A percentile compares a stretch with the other conserved stretches of the same genome.
These are phyloP conservation scores for Phylloboletellus chloephorus DNA, from an alignment of 1,284 basidiomycete species.

Conservation along the genomic window DNA sequence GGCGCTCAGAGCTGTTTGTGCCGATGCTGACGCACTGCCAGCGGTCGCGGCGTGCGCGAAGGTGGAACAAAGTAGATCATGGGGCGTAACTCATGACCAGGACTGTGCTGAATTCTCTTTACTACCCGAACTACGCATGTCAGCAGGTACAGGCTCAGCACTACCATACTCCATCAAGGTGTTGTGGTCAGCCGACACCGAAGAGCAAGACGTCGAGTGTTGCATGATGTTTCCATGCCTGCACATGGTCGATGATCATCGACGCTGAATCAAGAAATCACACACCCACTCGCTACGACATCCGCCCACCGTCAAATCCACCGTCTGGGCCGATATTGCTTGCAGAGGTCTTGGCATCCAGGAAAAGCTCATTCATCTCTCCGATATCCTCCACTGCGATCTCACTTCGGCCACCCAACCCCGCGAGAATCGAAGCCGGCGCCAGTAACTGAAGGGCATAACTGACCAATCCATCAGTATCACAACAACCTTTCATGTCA, in stretches of 20 bases:
- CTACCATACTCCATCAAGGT: neutral
- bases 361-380: slow-evolving; percentile 91
- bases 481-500: slow-evolving; percentile 7
- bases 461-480: slow-evolving; percentile 36
- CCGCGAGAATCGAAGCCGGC: slow-evolving; percentile 86
- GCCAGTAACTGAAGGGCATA: slow-evolving; percentile 91
- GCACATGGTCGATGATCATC: slow-evolving; percentile 7
- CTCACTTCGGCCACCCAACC: slow-evolving; percentile 70
- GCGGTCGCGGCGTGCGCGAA: neutral
- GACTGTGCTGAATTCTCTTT: no score
- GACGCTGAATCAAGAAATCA: slow-evolving; percentile 3
- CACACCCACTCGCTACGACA: slow-evolving; percentile 20
- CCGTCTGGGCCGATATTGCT: slow-evolving; percentile 46
- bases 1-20: no score
- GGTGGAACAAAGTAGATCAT: neutral
- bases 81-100: neutral
- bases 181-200: slow-evolving; percentile 1
- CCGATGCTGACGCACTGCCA: neutral
- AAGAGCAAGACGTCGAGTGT: neutral
- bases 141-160: no score
- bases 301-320: slow-evolving; percentile 34
- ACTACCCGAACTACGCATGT: no score
- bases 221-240: slow-evolving; percentile 6
- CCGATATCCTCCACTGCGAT: slow-evolving; percentile 84
- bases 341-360: slow-evolving; percentile 86